These are phyloP conservation scores for Xylaria sp. DNA, from an alignment of 2,329 filamentous ascomycete species.

Conservation along the genomic window DNA sequence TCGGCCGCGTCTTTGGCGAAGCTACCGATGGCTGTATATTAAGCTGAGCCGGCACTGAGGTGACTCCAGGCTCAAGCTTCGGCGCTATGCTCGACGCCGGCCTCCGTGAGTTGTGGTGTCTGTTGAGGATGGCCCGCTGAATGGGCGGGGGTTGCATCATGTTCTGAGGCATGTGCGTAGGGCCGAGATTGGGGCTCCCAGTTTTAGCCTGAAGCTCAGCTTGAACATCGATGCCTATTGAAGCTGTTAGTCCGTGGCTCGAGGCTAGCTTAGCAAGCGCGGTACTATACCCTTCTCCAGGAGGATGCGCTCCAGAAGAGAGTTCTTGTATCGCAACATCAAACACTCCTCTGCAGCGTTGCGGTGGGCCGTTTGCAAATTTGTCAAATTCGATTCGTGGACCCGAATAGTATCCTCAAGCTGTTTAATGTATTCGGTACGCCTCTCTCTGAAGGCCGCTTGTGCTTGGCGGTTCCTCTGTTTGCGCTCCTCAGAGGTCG, in stretches of 20 bases:
- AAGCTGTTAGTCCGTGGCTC: slow-evolving; percentile 13
- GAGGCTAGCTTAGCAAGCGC: neutral
- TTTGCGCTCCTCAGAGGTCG: slow-evolving; percentile 97
- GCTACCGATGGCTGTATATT: slow-evolving; percentile 65
- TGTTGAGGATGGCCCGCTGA: slow-evolving; percentile 82
- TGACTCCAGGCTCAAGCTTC: slow-evolving; percentile 70
- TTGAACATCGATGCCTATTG: slow-evolving; percentile 91
- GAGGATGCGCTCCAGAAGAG: slow-evolving; percentile 91
- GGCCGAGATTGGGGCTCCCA: slow-evolving; percentile 82
- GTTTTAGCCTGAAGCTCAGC: slow-evolving; percentile 94
- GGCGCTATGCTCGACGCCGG: slow-evolving; percentile 80
- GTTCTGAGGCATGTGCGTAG: slow-evolving; percentile 74
- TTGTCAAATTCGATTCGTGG: slow-evolving; percentile 94
- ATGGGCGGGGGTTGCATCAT: slow-evolving; percentile 79
- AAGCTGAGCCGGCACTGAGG: slow-evolving; percentile 58
- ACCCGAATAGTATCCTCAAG: slow-evolving; percentile 97
- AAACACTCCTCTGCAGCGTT: slow-evolving; percentile 95
- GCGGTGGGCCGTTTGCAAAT: slow-evolving; percentile 91
- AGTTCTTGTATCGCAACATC: slow-evolving; percentile 99
- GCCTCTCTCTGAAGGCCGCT: slow-evolving; percentile 94
- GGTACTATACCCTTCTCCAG: slow-evolving; percentile 83
- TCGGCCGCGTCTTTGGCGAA: slow-evolving; percentile 80
- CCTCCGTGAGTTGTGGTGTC: slow-evolving; percentile 76
- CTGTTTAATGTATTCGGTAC: slow-evolving; percentile 99
- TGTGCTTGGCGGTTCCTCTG: slow-evolving; percentile 97